Evolutionary conservation across 2,329 filamentous ascomycete species (phyloP), one percentile per base, ranked within the genome.

Genomic region (Aaosphaeria arxii): DNA sequence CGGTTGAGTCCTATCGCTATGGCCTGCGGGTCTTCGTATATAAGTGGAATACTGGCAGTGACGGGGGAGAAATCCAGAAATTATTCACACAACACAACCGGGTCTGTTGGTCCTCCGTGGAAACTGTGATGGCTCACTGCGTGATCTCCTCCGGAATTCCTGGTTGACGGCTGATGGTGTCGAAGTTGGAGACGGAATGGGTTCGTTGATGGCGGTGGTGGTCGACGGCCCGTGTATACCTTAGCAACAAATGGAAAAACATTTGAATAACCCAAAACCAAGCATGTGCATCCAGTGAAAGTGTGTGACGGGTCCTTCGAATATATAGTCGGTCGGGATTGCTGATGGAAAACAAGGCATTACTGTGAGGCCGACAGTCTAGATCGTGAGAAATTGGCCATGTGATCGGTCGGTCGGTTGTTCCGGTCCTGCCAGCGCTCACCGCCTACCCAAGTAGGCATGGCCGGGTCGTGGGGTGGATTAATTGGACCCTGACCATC

Each of bases 371-470:
- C 33, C 33, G 9, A 36, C 31, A 54, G 54, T 53, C 57, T 65
- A 60, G 59, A 63, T 64, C 58, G 59, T 62, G 58, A 40, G 32
- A 24, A 11, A 31, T 35, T 39, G 50, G 45, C 58, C 65, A 62
- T 61, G 54, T 64, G 63, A 64, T 55, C 42, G 32, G 24, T 13
- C 13, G 36, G 17, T 24, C n/a, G 7, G 49, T 52, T 49, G 38
- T 55, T 45, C 47, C 50, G 39, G 41, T 50, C 39, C 17, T 36
- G 33, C 33, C 33, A 36, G 33, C 9, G 51, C 51, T 53, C 50
- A 65, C 62, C 59, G 63, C 64, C 58, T 62, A 42, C 58, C n/a
- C 33, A 13, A 9, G 9, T 36, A 9, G 33, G 33, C 17, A 24
- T 24, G 17, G 17, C 17, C 17, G 2, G 17, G 17, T 24, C 17